Percentiles rank a stretch among this genome's conserved stretches.
Evolutionary conservation across 805 yeast genomes (phyloP).

Genomic region (Cephaloascus albidus): DNA sequence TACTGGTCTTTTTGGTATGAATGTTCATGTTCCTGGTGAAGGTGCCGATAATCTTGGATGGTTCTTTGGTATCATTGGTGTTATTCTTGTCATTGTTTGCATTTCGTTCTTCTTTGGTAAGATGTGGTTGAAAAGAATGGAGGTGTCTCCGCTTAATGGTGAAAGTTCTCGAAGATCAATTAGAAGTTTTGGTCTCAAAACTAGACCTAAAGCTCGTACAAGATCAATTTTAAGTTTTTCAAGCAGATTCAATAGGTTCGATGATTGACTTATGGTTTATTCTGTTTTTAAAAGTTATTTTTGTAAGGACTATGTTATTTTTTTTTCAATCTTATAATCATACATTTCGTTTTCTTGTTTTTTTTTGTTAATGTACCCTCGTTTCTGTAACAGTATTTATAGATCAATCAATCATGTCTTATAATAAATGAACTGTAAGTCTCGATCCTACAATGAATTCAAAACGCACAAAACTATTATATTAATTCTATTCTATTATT

Average conservation of each 20-base stretch:
- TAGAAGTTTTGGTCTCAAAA: slow-evolving; percentile 12
- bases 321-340: neutral
- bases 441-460: no score
- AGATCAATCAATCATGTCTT: no score
- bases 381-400: no score
- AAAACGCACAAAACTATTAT: no score
- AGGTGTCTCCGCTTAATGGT: slow-evolving; percentile 3
- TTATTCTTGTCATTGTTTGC: slow-evolving; percentile 14
- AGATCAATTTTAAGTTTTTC: slow-evolving; percentile 17
- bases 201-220: slow-evolving; percentile 10
- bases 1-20: slow-evolving; percentile 95
- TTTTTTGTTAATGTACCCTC: no score
- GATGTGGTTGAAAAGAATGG: slow-evolving; percentile 11
- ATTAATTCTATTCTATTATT: no score
- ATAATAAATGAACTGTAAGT: no score
- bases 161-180: slow-evolving; percentile 11
- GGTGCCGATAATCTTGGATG: slow-evolving; percentile 36
- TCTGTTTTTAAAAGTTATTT: neutral
- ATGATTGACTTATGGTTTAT: neutral
- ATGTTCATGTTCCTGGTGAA: slow-evolving; percentile 78
- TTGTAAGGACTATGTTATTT: neutral
- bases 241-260: slow-evolving; percentile 5
- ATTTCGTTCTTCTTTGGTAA: slow-evolving; percentile 14
- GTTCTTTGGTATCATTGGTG: slow-evolving; percentile 22
- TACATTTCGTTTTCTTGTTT: no score